Evolutionary conservation across 768 basidiomycete genomes (phyloP).

Genomic region (Rubroboletus satanas): DNA sequence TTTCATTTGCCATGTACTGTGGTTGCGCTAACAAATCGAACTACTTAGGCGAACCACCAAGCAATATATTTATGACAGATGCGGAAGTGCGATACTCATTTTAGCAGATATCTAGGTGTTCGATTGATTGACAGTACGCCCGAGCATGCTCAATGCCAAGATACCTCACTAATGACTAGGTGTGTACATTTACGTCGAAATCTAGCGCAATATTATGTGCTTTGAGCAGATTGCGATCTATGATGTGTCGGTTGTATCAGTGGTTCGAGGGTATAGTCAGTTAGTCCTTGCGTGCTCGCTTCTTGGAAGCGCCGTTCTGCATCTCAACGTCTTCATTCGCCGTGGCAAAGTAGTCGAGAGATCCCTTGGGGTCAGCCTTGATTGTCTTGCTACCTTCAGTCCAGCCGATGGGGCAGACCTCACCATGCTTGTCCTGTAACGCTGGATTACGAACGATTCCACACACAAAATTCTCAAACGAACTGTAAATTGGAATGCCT

Average conservation of each 20-base stretch:
- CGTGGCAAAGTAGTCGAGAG: conserved; percentile 67
- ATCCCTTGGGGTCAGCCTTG: conserved; percentile 70
- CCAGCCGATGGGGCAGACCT: conserved; percentile 94
- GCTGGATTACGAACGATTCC: neutral
- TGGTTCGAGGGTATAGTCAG: neutral
- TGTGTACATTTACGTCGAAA: neutral
- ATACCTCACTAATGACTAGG: neutral
- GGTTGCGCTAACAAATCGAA: neutral
- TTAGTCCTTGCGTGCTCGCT: conserved; percentile 55
- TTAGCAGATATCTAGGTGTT: neutral
- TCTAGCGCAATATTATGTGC: neutral
- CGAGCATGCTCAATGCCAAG: neutral
- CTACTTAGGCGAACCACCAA: neutral
- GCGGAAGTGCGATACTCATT: neutral
- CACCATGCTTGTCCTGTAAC: conserved; percentile 72
- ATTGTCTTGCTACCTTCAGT: conserved; percentile 76
- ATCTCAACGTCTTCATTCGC: conserved; percentile 27
- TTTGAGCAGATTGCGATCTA: neutral
- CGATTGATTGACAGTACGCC: neutral
- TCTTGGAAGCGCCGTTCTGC: conserved; percentile 46
- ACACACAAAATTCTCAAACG: conserved; percentile 21
- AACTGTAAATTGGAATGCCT: conserved; percentile 91
- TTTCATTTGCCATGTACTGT: neutral
- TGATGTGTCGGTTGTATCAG: neutral
- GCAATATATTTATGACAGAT: neutral